Percentiles rank a stretch among this genome's conserved stretches.
Evolutionary conservation across 2,329 filamentous ascomycete species (phyloP).

Genomic region (Cladophialophora bantiana): DNA sequence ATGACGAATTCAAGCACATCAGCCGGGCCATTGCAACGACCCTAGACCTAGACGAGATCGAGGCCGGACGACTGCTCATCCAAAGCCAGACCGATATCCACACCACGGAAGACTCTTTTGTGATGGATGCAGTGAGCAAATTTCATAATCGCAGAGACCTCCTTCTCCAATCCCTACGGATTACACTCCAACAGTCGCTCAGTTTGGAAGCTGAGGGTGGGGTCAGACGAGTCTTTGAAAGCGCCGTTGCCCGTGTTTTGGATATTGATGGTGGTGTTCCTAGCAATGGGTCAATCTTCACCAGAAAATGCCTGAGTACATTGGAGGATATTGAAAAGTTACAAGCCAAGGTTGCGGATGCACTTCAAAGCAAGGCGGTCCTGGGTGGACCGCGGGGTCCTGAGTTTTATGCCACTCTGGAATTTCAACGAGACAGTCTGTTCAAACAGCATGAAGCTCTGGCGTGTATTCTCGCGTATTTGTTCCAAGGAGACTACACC

Average conservation of each 20-base stretch:
- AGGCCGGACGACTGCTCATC: slow-evolving; percentile 78
- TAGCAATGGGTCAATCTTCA: slow-evolving; percentile 66
- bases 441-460: slow-evolving; percentile 89
- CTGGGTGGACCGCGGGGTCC: slow-evolving; percentile 70
- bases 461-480: slow-evolving; percentile 77
- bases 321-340: slow-evolving; percentile 80
- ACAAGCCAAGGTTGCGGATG: slow-evolving; percentile 78
- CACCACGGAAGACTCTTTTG: slow-evolving; percentile 72
- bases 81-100: slow-evolving; percentile 66
- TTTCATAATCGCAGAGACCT: slow-evolving; percentile 88
- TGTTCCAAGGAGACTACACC: slow-evolving; percentile 77
- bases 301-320: slow-evolving; percentile 75
- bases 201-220: slow-evolving; percentile 65
- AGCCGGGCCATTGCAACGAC: slow-evolving; percentile 84
- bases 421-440: slow-evolving; percentile 80
- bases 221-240: slow-evolving; percentile 51
- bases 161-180: slow-evolving; percentile 80
- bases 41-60: slow-evolving; percentile 86
- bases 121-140: slow-evolving; percentile 81
- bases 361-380: slow-evolving; percentile 75
- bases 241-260: slow-evolving; percentile 65
- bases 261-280: slow-evolving; percentile 59
- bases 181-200: slow-evolving; percentile 75
- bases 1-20: slow-evolving; percentile 85
- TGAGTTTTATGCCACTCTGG: slow-evolving; percentile 77